Evolutionary conservation across 331 rosid genomes (phyloP).

Genomic region (Erythrophleum ivorense): DNA sequence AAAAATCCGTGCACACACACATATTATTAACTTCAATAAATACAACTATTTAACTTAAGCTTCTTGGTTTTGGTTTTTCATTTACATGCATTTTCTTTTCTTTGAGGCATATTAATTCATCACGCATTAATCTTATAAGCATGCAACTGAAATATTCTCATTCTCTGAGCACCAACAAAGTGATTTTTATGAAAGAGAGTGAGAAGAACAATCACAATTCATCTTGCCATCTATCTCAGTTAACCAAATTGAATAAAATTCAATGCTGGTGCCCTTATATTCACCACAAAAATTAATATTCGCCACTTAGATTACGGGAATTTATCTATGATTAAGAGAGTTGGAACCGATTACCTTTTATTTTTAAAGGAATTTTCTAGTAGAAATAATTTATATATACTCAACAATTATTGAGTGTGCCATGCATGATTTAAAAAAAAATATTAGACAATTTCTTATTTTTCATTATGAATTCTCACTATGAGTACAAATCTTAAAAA

Average conservation of each 20-base stretch:
- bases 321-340: slow-evolving; percentile 27
- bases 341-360: slow-evolving; percentile 11
- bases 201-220: slow-evolving; percentile 19
- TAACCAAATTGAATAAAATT: slow-evolving; percentile 30
- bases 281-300: slow-evolving; percentile 29
- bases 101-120: slow-evolving; percentile 24
- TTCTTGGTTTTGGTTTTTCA: background rate
- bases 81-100: slow-evolving; percentile 10
- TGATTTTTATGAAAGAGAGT: slow-evolving; percentile 13
- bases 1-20: background rate
- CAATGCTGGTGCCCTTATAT: slow-evolving; percentile 1
- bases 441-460: no score
- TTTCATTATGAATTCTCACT: no score
- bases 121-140: background rate
- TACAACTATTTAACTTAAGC: background rate
- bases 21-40: no score
- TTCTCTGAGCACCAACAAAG: slow-evolving; percentile 32
- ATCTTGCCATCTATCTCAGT: slow-evolving; percentile 13
- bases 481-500: no score
- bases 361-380: background rate
- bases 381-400: no score
- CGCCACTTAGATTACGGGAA: slow-evolving; percentile 36
- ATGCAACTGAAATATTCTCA: slow-evolving; percentile 22
- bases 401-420: no score
- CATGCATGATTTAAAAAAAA: no score